Base-by-base conservation (phyloP, 1,284 basidiomycete genomes). In the Rhodotorula sp. region DNA sequence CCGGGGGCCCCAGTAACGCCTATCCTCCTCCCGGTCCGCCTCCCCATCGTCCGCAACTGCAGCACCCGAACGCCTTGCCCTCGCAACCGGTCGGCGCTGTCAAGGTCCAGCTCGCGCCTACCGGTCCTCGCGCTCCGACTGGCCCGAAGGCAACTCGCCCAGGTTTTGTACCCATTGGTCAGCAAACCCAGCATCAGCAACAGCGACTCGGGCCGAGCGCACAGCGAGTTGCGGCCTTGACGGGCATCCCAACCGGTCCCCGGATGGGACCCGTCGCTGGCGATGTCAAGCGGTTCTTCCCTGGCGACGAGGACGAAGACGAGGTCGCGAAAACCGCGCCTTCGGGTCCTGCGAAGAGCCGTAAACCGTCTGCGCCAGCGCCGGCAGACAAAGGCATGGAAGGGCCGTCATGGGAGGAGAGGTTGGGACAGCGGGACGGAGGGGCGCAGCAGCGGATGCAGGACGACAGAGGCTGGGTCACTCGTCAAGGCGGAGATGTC, bases 41-140 rank as follows among this genome's bases (percentile, higher is more conserved):
- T 13, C 24, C 9, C 13, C 55, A 40, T 6, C 48, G 24, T n/a
- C 55, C 37, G n/a, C 55, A 15, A 26, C 37, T 11, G 24, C 55
- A 24, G 37, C 60, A 61, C 28, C 60, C 60, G 34, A 61, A 61
- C 37, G 60, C 60, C 20, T 51, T 61, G 11, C 60, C 56, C 4
- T 6, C 28, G 8, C 50, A 7, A 7, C 44, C 24, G 24, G 58
- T 50, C 7, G 26, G 34, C 2, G n/a, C 55, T 11, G 37, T 44
- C 26, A 61, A 61, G 28, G 51, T 61, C 18, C 60, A 61, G 50
- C 28, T 61, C 28, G 51, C 51, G 20, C 55, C 55, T 15, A 44
- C 40, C 40, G 40, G 40, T 18, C 40, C 40, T 15, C 40, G 40
- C 40, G 40, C 40, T 11, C 55, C 55, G 37, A 56, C 55, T 16